Evolutionary conservation across 2,329 filamentous ascomycete species (phyloP).

Genomic region (Diaporthe ampelina): DNA sequence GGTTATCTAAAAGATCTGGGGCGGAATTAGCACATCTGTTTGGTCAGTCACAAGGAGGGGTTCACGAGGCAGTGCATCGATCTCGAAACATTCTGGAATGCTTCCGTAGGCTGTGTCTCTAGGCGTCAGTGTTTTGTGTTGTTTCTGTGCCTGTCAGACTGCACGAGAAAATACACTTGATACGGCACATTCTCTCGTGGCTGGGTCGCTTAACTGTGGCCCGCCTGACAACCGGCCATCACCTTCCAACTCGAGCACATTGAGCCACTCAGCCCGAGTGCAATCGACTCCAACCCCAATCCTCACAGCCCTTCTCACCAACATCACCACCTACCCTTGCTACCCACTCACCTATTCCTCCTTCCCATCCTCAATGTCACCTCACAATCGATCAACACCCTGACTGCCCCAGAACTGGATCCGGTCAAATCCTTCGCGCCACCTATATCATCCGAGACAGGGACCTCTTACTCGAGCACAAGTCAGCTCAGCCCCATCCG

Average conservation of each 20-base stretch:
- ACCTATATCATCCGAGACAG: not conserved
- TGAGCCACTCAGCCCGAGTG: too few species aligned
- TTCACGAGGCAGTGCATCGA: not conserved
- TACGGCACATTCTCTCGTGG: not conserved
- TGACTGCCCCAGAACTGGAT: not conserved
- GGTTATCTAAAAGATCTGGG: slow-evolving; percentile 18
- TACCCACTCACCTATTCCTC: too few species aligned
- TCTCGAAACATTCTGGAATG: slow-evolving; percentile 33
- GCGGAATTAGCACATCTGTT: not conserved
- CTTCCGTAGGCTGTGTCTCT: not conserved
- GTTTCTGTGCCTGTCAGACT: slow-evolving; percentile 14
- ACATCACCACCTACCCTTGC: too few species aligned
- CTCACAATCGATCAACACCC: not conserved
- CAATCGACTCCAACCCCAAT: not conserved
- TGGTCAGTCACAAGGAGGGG: not conserved
- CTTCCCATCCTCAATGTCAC: not conserved
- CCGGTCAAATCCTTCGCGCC: slow-evolving; percentile 9
- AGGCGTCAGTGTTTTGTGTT: not conserved
- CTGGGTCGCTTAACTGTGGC: slow-evolving; percentile 1
- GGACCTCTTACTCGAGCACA: slow-evolving; percentile 2
- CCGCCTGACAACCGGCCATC: not conserved
- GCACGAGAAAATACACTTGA: not conserved
- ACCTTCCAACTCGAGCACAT: not conserved
- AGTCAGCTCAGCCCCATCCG: not conserved
- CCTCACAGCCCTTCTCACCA: not conserved